Base-by-base conservation (phyloP, 257 asterid genomes). In the Oldenlandia corymbosa region DNA sequence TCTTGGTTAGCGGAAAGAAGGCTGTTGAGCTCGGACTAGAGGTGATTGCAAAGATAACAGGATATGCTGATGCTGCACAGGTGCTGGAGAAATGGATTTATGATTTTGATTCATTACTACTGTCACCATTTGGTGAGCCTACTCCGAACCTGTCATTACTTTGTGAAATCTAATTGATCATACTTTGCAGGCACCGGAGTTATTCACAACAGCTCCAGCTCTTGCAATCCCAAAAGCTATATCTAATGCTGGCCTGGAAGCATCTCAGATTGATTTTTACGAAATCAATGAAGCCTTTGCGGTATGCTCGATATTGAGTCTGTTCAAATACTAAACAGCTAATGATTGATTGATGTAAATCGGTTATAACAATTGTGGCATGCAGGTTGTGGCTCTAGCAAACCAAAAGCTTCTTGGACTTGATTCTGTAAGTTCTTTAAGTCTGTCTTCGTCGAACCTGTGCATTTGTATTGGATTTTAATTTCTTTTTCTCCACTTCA, bases 31-130 rank as follows among this genome's bases (percentile, higher is more conserved):
- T 89, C 65, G 97, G 97, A 56, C 83, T 93, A 23, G 66, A 81
- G 60, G 94, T 93, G 58, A 84, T 93, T 67, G 99, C 84, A 51
- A 93, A 90, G 83, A 85, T 93, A 75, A 65, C 74, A 0, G 99
- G 99, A 71, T 93, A 84, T 75, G 97, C 96, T 30, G 99, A 93
- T 79, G 99, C 99, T 52, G 99, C 99, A 69, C 94, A 93, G 81
- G 99, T 93, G 79, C 34, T 10, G 7, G 16, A 53, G 18, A 21
- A 27, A 61, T 14, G 9, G 39, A 0, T 42, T 46, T 28, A 17
- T 13, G 43, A 45, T 17, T 61, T 61, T 43, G 23, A 45, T n/a
- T n/a, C n/a, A n/a, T n/a, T n/a, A n/a, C n/a, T n/a, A n/a, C n/a
- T n/a, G n/a, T n/a, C n/a, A n/a, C n/a, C n/a, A n/a, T n/a, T 1